Conservation (phyloP, 108 stramenopile species). For the Nitzschia palea region DNA sequence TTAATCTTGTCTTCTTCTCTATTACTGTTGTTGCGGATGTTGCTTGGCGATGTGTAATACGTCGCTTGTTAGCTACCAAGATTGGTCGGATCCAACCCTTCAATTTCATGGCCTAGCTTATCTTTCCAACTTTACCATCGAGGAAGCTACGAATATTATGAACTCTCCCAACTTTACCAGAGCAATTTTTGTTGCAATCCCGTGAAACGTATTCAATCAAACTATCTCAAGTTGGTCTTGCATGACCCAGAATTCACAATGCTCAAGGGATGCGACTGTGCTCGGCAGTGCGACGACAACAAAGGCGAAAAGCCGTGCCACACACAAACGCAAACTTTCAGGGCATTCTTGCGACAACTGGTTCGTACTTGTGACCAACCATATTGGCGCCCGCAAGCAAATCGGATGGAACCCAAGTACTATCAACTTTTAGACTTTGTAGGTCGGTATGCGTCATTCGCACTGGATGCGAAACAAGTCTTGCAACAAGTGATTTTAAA, state of each 20-base stretch:
- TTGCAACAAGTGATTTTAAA: neutral
- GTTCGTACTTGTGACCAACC: neutral
- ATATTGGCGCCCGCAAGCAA: constrained; percentile 39
- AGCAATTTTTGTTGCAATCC: constrained; percentile 69
- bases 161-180: constrained; percentile 50
- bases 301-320: neutral
- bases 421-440: constrained; percentile 42
- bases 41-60: constrained; percentile 43
- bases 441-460: constrained; percentile 19
- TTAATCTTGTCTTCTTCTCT: constrained; percentile 58
- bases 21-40: constrained; percentile 49
- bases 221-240: neutral
- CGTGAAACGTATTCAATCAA: neutral
- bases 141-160: constrained; percentile 52
- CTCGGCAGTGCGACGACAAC: neutral
- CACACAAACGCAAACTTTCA: neutral
- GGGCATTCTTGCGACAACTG: neutral
- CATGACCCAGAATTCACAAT: neutral
- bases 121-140: constrained; percentile 41
- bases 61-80: constrained; percentile 41
- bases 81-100: constrained; percentile 29
- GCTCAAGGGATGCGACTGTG: neutral
- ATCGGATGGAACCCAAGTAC: constrained; percentile 34
- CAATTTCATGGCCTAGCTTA: constrained; percentile 31
- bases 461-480: neutral